These are phyloP conservation scores for Chaetomiaceae sp. DNA, from an alignment of 2,329 filamentous ascomycete species.

Conservation along the genomic window DNA sequence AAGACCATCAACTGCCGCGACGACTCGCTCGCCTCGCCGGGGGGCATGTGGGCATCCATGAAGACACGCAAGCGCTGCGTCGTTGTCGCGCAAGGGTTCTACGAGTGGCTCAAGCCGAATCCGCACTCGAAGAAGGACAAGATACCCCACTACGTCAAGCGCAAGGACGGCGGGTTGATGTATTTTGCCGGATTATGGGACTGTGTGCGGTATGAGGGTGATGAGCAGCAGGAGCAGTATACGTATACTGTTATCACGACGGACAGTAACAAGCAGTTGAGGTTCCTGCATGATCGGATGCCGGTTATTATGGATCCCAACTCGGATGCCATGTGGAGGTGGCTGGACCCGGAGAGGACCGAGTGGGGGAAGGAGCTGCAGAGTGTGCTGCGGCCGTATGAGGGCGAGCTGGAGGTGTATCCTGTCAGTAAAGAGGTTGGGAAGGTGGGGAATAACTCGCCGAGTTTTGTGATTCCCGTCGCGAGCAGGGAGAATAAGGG, in stretches of 20 bases:
- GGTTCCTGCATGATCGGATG: conserved; percentile 92
- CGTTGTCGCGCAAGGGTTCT: conserved; percentile 87
- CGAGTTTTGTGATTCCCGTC: conserved; percentile 76
- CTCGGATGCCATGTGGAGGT: conserved; percentile 63
- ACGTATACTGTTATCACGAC: conserved; percentile 96
- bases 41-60: conserved; percentile 89
- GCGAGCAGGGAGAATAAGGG: conserved; percentile 83
- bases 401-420: conserved; percentile 77
- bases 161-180: conserved; percentile 79
- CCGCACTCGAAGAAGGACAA: conserved; percentile 68
- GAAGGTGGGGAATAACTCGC: conserved; percentile 89
- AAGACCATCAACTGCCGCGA: conserved; percentile 94
- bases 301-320: conserved; percentile 82
- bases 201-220: conserved; percentile 59
- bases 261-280: conserved; percentile 73
- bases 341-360: conserved; percentile 69
- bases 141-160: conserved; percentile 76
- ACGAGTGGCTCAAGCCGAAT: conserved; percentile 75
- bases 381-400: conserved; percentile 70
- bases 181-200: conserved; percentile 93
- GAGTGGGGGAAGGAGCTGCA: conserved; percentile 80
- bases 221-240: conserved; percentile 57
- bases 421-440: conserved; percentile 84
- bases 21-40: conserved; percentile 70
- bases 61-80: conserved; percentile 86